Percentiles rank a stretch among this genome's conserved stretches.
phyloP scores from a whole-genome alignment of 306 rosid genomes.

The Trifolium dubium region DNA sequence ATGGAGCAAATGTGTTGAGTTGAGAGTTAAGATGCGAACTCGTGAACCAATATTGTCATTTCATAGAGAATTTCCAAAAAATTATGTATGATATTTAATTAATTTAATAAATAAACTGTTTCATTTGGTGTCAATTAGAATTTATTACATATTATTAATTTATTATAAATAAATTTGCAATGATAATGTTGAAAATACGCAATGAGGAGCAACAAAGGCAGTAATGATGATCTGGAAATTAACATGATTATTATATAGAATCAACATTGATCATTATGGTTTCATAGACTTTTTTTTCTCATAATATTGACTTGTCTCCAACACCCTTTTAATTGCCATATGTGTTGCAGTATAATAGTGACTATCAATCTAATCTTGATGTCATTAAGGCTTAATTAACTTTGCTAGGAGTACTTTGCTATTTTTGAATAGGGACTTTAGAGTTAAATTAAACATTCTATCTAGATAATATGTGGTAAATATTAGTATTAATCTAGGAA shows the following conservation, averaged over 20 bases:
- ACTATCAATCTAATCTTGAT: too few species aligned
- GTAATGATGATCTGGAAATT: constrained; percentile 42
- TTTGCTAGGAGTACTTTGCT: too few species aligned
- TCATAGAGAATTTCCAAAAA: not conserved
- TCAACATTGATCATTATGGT: constrained; percentile 49
- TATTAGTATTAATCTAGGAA: too few species aligned
- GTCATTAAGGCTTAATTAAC: too few species aligned
- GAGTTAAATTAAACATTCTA: too few species aligned
- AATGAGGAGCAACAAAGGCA: constrained; percentile 50
- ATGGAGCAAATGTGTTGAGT: not conserved
- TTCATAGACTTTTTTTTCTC: constrained; percentile 48
- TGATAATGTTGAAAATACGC: constrained; percentile 46
- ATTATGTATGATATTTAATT: too few species aligned
- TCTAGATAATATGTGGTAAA: too few species aligned
- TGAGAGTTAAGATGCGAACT: not conserved
- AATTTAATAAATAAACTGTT: too few species aligned
- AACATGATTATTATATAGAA: constrained; percentile 42
- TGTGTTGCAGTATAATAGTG: too few species aligned
- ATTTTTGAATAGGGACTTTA: too few species aligned
- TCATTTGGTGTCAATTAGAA: not conserved
- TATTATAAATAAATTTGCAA: not conserved
- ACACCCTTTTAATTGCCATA: constrained; percentile 18
- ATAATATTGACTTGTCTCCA: constrained; percentile 44
- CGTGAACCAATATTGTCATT: not conserved
- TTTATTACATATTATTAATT: too few species aligned